Evolutionary conservation across 1,139 yeast species (phyloP).

Genomic region (Taphrina wiesneri): DNA sequence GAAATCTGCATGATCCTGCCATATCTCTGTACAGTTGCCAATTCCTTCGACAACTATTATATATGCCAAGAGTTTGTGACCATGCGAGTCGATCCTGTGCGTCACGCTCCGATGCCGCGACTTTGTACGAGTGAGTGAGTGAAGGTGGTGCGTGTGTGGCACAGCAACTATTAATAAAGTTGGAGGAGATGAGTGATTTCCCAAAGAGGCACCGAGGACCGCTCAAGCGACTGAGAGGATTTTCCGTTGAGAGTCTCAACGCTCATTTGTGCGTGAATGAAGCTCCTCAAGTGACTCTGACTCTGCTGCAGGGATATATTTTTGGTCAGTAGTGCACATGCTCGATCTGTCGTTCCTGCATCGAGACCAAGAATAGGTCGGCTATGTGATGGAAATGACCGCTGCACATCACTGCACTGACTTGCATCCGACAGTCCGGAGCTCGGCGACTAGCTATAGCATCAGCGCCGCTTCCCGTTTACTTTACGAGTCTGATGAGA

Average conservation of each 20-base stretch:
- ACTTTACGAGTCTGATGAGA: no score
- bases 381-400: background rate
- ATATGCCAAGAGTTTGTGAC: background rate
- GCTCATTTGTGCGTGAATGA: no score
- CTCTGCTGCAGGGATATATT: no score
- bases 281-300: no score
- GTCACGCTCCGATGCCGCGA: background rate
- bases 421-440: no score
- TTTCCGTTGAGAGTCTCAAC: no score
- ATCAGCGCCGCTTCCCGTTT: no score
- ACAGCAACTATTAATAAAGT: slow-evolving; percentile 1
- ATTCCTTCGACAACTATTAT: background rate
- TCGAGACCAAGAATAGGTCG: background rate
- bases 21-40: background rate
- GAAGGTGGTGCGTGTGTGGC: background rate
- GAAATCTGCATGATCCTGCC: no score
- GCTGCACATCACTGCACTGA: no score
- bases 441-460: no score
- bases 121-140: background rate
- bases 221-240: background rate
- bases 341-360: background rate
- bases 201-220: background rate
- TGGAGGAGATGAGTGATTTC: slow-evolving; percentile 2
- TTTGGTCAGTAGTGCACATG: background rate
- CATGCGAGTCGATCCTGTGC: no score